Evolutionary conservation across 2,329 filamentous ascomycete genomes (phyloP), one percentile per base, ranked within the genome.

Genomic region (Penicillium sp.): DNA sequence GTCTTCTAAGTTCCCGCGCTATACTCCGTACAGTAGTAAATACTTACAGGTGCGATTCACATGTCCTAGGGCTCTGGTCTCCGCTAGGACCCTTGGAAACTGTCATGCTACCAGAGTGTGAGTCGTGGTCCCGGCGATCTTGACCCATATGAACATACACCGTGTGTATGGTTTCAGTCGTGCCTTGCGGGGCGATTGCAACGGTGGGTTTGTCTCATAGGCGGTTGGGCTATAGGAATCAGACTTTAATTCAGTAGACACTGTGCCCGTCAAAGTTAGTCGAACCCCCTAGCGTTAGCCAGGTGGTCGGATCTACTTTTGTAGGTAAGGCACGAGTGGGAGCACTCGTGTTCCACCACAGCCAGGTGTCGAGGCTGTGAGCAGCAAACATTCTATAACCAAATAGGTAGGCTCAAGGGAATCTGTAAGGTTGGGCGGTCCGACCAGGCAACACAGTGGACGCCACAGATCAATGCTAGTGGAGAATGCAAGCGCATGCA

Each of bases 401-500:
- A 27, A 5, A 27, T 27, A 27, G 5, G 5, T 27, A 27, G 24
- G 24, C 8, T 27, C 24, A 27, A 27, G 8, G 24, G 3, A 27
- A 27, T 27, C 24, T 27, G 24, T 27, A 27, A 5, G 24, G 24
- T 27, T 10, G 4, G 31, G 31, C 10, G 31, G 10, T 36, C 13
- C 5, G 34, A 36, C 6, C 34, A 18, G 32, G 27, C 14, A 18
- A 41, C 39, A 45, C 44, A 27, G 5, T 27, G 34, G 22, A 21
- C 11, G 39, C 21, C 40, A 44, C 42, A 44, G 32, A 49, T 34
- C 21, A 18, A 21, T 22, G 8, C 58, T 52, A 53, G 47, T 55
- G 54, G 44, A 48, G 50, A 44, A n/a, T 53, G 41, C 38, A 48
- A 48, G 44, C 36, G 24, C 51, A 52, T 53, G 51, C 50, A 57